phyloP scores from a whole-genome alignment of 2,329 filamentous ascomycete genomes.

The Fusarium sp. region DNA sequence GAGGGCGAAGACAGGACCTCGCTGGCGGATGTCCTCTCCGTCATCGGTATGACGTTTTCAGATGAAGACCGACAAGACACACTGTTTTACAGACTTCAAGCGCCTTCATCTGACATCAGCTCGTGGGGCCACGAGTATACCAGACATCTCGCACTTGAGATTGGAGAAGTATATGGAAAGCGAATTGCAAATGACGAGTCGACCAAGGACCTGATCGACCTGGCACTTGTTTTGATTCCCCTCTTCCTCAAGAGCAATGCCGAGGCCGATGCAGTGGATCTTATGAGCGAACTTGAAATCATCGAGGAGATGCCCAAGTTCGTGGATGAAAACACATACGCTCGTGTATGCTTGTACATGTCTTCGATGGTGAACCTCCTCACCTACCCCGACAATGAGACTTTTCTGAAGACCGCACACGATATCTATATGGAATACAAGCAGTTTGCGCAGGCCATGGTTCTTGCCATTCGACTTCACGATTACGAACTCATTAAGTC shows the following conservation, averaged over 20 bases:
- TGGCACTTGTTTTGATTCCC: slow-evolving; percentile 86
- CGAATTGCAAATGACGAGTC: slow-evolving; percentile 86
- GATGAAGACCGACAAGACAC: slow-evolving; percentile 97
- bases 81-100: slow-evolving; percentile 91
- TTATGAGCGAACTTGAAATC: slow-evolving; percentile 97
- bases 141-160: slow-evolving; percentile 92
- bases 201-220: slow-evolving; percentile 83
- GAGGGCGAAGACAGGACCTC: slow-evolving; percentile 85
- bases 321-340: slow-evolving; percentile 92
- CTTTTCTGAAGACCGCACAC: slow-evolving; percentile 92
- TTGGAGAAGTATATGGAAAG: slow-evolving; percentile 92
- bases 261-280: slow-evolving; percentile 95
- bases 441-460: slow-evolving; percentile 91
- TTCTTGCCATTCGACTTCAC: slow-evolving; percentile 92
- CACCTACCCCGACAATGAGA: slow-evolving; percentile 96
- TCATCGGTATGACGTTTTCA: slow-evolving; percentile 98
- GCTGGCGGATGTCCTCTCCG: slow-evolving; percentile 93
- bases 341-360: slow-evolving; percentile 95
- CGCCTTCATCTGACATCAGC: slow-evolving; percentile 89
- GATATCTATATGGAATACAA: slow-evolving; percentile 93
- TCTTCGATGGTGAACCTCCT: slow-evolving; percentile 98
- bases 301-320: slow-evolving; percentile 91
- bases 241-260: slow-evolving; percentile 98
- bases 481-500: slow-evolving; percentile 83
- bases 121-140: slow-evolving; percentile 99